phyloP scores from a whole-genome alignment of 768 basidiomycete species.

The Tulasnella sp. region DNA sequence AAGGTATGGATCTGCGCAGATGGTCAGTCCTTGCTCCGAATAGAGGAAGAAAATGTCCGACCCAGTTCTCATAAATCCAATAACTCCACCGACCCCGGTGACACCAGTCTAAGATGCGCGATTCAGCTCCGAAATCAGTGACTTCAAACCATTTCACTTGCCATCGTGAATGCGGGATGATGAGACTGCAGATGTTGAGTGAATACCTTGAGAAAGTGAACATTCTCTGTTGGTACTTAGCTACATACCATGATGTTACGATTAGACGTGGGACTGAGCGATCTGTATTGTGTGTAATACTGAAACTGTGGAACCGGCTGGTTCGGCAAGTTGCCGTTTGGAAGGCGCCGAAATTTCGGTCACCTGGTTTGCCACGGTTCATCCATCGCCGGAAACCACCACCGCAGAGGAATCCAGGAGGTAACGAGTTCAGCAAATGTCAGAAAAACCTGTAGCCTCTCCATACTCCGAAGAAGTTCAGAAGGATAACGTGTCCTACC shows the following conservation, averaged over 20 bases:
- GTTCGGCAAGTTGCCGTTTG: neutral
- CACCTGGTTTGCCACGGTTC: neutral
- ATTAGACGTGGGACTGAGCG: neutral
- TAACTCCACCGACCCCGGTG: constrained; percentile 64
- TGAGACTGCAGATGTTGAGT: constrained; percentile 7
- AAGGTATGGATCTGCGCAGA: constrained; percentile 63
- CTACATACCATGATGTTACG: neutral
- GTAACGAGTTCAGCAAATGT: neutral
- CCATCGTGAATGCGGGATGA: constrained; percentile 17
- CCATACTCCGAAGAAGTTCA: neutral
- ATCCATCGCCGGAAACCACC: neutral
- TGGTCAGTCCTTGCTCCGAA: constrained; percentile 18
- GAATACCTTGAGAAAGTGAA: neutral
- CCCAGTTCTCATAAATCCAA: constrained; percentile 27
- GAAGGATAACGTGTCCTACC: neutral
- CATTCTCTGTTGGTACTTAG: neutral
- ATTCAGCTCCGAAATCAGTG: no score
- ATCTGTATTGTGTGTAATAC: neutral
- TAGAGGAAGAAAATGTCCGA: neutral
- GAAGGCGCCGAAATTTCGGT: neutral
- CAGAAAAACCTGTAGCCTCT: neutral
- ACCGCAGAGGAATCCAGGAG: neutral
- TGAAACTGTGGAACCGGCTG: neutral
- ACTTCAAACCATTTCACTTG: neutral
- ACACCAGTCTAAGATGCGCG: constrained; percentile 35